Conservation (phyloP, 345 rosid species). For the Eucalyptus cladocalyx region DNA sequence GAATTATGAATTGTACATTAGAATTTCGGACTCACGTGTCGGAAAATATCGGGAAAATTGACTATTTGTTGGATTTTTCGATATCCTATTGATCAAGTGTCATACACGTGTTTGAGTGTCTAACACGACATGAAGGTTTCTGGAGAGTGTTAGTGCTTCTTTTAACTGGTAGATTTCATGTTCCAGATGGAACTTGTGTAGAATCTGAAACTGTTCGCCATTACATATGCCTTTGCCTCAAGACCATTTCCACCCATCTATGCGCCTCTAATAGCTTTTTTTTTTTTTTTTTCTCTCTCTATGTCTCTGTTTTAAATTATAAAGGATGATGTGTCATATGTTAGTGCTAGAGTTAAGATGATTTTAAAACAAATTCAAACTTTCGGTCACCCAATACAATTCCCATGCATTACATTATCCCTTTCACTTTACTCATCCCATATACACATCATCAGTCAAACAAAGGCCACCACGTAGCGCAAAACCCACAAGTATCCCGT, state of each 20-base stretch:
- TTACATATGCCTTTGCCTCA: neutral
- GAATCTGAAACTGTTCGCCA: accelerated
- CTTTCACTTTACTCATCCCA: neutral
- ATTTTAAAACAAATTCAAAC: neutral
- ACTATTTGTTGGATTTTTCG: too few relatives aligned
- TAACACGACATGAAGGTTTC: accelerated
- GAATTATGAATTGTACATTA: accelerated
- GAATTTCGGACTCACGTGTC: accelerated
- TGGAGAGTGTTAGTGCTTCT: accelerated
- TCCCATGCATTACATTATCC: neutral
- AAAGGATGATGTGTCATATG: neutral
- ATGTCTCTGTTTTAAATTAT: neutral
- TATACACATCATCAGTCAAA: neutral
- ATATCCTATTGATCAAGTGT: accelerated
- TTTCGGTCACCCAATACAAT: neutral
- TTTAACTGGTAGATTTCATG: accelerated
- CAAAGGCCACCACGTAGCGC: neutral
- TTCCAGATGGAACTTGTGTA: accelerated
- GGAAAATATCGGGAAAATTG: accelerated
- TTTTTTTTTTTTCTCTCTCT: accelerated
- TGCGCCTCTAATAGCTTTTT: neutral
- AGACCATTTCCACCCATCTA: neutral
- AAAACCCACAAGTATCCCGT: neutral
- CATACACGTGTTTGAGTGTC: accelerated
- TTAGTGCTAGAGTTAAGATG: neutral